Conservation (phyloP, 2,329 filamentous ascomycete genomes). For the Parastagonospora avenae region DNA sequence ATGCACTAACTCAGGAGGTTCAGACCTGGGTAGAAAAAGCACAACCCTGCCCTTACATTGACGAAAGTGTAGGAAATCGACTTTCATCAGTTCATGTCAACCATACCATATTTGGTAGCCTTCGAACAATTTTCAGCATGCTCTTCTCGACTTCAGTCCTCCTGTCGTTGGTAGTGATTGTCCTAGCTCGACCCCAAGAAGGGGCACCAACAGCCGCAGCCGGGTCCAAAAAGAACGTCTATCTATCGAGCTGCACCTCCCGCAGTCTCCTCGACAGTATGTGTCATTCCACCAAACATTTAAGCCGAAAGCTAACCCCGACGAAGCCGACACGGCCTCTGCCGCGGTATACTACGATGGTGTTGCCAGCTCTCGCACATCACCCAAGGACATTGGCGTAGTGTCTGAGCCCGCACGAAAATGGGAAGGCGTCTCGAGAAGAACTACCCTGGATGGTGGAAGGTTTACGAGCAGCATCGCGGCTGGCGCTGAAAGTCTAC, state of each 20-base stretch:
- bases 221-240: constrained; percentile 13
- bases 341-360: constrained; percentile 16
- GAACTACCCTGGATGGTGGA: background rate
- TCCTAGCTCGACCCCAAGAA: constrained; percentile 1
- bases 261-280: constrained; percentile 5
- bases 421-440: constrained; percentile 4
- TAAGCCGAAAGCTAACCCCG: background rate
- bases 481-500: constrained; percentile 8
- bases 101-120: background rate
- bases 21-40: background rate
- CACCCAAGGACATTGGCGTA: constrained; percentile 6
- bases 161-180: background rate
- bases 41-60: constrained; percentile 3
- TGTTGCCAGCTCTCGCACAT: background rate
- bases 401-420: background rate
- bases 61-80: background rate
- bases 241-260: constrained; percentile 18
- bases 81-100: background rate
- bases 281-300: background rate
- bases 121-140: constrained; percentile 1
- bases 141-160: constrained; percentile 3
- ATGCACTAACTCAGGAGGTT: background rate
- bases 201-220: background rate
- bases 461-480: constrained; percentile 13
- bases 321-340: constrained; percentile 6